These are phyloP conservation scores for Cystoisospora suis DNA, from an alignment of 169 alveolate species.

Conservation along the genomic window DNA sequence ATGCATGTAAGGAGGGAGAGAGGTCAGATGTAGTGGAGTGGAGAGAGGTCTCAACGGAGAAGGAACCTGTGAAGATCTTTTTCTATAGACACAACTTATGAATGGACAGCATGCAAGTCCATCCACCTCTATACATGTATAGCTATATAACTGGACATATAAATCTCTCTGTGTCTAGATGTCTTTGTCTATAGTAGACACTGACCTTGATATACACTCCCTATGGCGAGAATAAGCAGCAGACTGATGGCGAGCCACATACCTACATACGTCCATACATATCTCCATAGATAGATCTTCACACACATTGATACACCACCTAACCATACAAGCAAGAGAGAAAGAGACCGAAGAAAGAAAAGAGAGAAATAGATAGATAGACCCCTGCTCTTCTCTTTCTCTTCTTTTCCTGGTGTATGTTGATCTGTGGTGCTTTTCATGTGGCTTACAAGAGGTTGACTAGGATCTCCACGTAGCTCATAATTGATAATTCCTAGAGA, in stretches of 20 bases:
- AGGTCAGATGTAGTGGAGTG: too few species aligned
- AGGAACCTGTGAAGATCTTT: too few species aligned
- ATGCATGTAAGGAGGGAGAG: not conserved
- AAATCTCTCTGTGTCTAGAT: not conserved
- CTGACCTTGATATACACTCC: too few species aligned
- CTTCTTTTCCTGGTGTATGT: too few species aligned
- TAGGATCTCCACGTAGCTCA: slow-evolving; percentile 1
- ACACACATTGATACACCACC: not conserved
- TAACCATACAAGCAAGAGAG: not conserved
- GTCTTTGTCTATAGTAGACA: not conserved
- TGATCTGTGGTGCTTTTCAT: too few species aligned
- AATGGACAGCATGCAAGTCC: not conserved
- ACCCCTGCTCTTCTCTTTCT: too few species aligned
- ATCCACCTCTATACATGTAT: not conserved
- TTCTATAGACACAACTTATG: too few species aligned
- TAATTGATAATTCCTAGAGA: slow-evolving; percentile 39
- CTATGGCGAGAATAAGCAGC: too few species aligned
- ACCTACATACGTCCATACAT: not conserved
- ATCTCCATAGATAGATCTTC: not conserved
- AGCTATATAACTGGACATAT: too few species aligned
- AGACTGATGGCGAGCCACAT: not conserved
- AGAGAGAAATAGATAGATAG: not conserved
- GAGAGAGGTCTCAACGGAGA: too few species aligned
- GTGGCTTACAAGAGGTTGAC: not conserved
- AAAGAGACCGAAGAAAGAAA: not conserved